Conservation (phyloP, 768 basidiomycete genomes). For the Hypsizygus marmoreus region DNA sequence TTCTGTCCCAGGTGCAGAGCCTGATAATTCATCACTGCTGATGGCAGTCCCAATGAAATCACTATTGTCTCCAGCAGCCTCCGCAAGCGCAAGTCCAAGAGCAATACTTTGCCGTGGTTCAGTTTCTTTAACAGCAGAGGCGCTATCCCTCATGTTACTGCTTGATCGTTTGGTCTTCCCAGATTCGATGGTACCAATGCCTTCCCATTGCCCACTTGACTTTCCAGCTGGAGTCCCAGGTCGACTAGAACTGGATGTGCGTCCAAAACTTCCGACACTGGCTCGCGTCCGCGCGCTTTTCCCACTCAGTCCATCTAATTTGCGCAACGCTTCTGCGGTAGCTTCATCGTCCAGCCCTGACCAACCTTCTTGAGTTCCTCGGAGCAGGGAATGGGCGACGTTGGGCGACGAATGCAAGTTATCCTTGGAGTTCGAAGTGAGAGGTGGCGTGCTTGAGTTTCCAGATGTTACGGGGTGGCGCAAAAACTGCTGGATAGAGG, state of each 20-base stretch:
- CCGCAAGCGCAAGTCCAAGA: conserved; percentile 34
- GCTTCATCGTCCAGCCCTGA: conserved; percentile 84
- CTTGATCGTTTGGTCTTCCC: conserved; percentile 42
- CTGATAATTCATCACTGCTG: conserved; percentile 61
- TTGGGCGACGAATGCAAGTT: conserved; percentile 52
- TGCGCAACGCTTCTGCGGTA: conserved; percentile 88
- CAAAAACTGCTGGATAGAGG: conserved; percentile 83
- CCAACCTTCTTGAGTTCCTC: conserved; percentile 91
- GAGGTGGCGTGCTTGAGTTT: conserved; percentile 39
- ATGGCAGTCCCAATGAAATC: conserved; percentile 46
- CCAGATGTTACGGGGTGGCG: conserved; percentile 51
- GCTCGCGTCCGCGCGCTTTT: conserved; percentile 77
- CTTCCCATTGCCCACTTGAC: conserved; percentile 75
- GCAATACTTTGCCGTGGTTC: conserved; percentile 40
- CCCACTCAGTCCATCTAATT: conserved; percentile 85
- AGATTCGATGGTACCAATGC: conserved; percentile 46
- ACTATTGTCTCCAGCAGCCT: conserved; percentile 35
- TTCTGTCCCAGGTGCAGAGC: conserved; percentile 47
- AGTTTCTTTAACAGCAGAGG: conserved; percentile 45
- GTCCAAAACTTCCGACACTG: conserved; percentile 73
- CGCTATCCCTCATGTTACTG: conserved; percentile 40
- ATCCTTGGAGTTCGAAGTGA: conserved; percentile 45
- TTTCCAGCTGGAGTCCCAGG: conserved; percentile 75
- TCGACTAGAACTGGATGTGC: conserved; percentile 64
- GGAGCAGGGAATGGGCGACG: conserved; percentile 82